Conservation (phyloP, 257 asterid genomes). For the Ehretia macrophylla region DNA sequence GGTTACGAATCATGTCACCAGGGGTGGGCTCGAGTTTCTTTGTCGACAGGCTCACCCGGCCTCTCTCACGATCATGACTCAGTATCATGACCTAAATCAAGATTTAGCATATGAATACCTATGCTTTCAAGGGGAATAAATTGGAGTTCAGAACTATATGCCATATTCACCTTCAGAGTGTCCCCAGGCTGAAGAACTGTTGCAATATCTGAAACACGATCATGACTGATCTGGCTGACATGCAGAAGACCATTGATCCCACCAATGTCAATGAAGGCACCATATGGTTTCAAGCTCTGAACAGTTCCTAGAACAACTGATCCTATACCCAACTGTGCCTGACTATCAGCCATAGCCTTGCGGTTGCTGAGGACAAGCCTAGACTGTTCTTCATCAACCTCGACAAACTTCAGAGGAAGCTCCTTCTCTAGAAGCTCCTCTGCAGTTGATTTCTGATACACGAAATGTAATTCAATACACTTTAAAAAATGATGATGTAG, state of each 20-base stretch:
- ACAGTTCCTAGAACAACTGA: conserved; percentile 89
- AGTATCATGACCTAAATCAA: conserved; percentile 79
- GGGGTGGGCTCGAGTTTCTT: conserved; percentile 99
- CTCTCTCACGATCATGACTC: conserved; percentile 99
- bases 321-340: conserved; percentile 95
- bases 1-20: conserved; percentile 98
- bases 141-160: conserved; percentile 4
- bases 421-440: conserved; percentile 88
- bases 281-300: conserved; percentile 95
- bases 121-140: not conserved
- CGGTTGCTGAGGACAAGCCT: conserved; percentile 93
- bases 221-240: conserved; percentile 95
- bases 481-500: not conserved
- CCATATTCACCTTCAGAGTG: conserved; percentile 62
- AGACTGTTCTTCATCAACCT: conserved; percentile 85
- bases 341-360: conserved; percentile 95
- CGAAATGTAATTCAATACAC: not conserved
- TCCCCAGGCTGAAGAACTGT: conserved; percentile 97
- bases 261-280: conserved; percentile 96
- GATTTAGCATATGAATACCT: conserved; percentile 14
- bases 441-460: conserved; percentile 73
- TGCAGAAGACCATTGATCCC: conserved; percentile 94
- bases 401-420: conserved; percentile 83
- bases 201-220: conserved; percentile 84
- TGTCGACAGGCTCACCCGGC: conserved; percentile 91